Evolutionary conservation across 371 early-diverging fungal species (phyloP).

Genomic region (Apophysomyces ossiformis): DNA sequence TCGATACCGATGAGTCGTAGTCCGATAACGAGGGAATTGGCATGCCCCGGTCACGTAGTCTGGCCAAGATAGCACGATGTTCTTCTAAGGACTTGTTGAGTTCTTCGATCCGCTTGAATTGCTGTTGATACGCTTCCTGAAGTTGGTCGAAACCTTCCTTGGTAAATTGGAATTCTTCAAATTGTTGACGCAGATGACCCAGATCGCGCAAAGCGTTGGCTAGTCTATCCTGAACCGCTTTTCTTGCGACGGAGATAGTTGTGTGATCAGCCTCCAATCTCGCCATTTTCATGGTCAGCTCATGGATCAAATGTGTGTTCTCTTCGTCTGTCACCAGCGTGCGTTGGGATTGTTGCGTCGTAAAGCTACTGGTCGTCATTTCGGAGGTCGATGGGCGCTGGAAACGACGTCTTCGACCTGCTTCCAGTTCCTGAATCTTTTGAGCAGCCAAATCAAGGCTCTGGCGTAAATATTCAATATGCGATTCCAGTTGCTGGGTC

Average conservation of each 20-base stretch:
- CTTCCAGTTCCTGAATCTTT: constrained; percentile 33
- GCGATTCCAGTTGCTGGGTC: constrained; percentile 12
- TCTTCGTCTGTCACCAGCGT: constrained; percentile 11
- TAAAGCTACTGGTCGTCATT: background rate
- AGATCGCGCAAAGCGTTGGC: constrained; percentile 25
- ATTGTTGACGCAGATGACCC: constrained; percentile 28
- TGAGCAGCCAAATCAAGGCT: constrained; percentile 27
- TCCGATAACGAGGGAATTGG: constrained; percentile 13
- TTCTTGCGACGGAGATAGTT: constrained; percentile 15
- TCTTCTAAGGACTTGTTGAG: constrained; percentile 42
- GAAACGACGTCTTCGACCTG: constrained; percentile 25
- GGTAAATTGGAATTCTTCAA: constrained; percentile 28
- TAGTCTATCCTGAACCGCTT: constrained; percentile 22
- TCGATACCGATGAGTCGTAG: constrained; percentile 6
- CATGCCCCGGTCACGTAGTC: constrained; percentile 25
- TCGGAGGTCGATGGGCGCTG: constrained; percentile 19
- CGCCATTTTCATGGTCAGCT: constrained; percentile 5
- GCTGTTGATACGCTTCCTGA: constrained; percentile 35
- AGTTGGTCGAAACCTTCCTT: constrained; percentile 32
- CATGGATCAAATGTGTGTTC: constrained; percentile 14
- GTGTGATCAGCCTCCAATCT: constrained; percentile 6
- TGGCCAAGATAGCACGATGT: constrained; percentile 32
- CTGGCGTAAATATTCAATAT: constrained; percentile 17
- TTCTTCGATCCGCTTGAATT: constrained; percentile 37
- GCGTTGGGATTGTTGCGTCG: background rate